These are phyloP conservation scores for Phaffomyces antillensis DNA, from an alignment of 805 yeast genomes.

Conservation along the genomic window DNA sequence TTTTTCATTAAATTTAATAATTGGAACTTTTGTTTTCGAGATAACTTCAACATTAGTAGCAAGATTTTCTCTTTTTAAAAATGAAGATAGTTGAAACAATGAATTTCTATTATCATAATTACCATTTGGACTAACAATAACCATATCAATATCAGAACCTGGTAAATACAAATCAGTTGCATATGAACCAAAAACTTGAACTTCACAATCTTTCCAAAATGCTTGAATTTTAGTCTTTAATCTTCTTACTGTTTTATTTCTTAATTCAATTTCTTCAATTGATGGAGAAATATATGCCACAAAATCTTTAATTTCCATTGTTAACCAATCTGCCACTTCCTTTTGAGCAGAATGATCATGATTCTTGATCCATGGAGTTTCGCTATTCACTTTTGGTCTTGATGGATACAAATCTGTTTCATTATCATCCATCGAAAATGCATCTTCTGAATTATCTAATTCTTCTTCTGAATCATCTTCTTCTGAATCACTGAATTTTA, in stretches of 20 bases:
- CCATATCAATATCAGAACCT: constrained; percentile 95
- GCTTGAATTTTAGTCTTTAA: constrained; percentile 44
- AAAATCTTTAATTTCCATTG: constrained; percentile 79
- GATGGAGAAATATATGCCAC: constrained; percentile 83
- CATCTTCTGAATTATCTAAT: constrained; percentile 19
- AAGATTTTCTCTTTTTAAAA: constrained; percentile 50
- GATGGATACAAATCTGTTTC: constrained; percentile 10
- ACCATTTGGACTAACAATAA: constrained; percentile 57
- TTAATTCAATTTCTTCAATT: constrained; percentile 54
- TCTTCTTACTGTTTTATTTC: constrained; percentile 59
- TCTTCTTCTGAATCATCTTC: constrained; percentile 17
- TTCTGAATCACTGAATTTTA: constrained; percentile 27
- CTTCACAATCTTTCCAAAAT: constrained; percentile 74
- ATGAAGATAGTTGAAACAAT: constrained; percentile 66
- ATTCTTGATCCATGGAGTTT: constrained; percentile 68
- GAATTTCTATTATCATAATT: constrained; percentile 55
- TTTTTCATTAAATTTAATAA: constrained; percentile 82
- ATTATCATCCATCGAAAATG: constrained; percentile 23
- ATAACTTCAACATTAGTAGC: constrained; percentile 78
- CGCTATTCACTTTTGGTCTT: constrained; percentile 17
- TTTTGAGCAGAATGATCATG: constrained; percentile 71
- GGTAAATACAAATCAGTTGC: constrained; percentile 92
- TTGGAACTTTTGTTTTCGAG: constrained; percentile 89
- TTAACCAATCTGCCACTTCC: constrained; percentile 82
- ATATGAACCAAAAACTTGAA: constrained; percentile 86